A percentile compares a stretch with the other conserved stretches of the same genome.
phyloP scores from a whole-genome alignment of 495 filamentous ascomycete species.

The Ascodesmis nigricans region DNA sequence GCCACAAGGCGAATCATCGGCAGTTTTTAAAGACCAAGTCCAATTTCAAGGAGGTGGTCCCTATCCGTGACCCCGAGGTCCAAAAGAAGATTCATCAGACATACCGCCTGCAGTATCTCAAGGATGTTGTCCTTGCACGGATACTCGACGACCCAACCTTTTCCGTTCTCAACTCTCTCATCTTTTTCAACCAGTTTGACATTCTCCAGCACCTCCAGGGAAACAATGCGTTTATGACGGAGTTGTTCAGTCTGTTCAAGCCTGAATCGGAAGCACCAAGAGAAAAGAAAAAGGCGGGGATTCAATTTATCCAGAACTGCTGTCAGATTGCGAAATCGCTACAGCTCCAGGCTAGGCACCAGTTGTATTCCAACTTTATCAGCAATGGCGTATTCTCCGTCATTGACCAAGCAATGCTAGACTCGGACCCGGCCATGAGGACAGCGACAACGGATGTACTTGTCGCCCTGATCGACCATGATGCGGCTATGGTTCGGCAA shows the following conservation, averaged over 20 bases:
- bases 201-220: conserved; percentile 80
- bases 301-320: conserved; percentile 91
- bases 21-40: conserved; percentile 76
- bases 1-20: conserved; percentile 90
- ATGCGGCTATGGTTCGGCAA: conserved; percentile 74
- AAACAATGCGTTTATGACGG: conserved; percentile 53
- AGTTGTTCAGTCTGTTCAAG: conserved; percentile 78
- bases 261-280: conserved; percentile 33
- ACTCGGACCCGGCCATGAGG: conserved; percentile 60
- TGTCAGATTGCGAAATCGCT: conserved; percentile 86
- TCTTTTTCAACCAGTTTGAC: conserved; percentile 97
- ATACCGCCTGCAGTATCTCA: conserved; percentile 91
- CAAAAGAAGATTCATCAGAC: conserved; percentile 85
- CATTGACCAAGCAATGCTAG: conserved; percentile 75
- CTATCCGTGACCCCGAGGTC: conserved; percentile 58
- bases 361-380: conserved; percentile 76
- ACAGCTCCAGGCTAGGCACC: conserved; percentile 55
- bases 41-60: conserved; percentile 88
- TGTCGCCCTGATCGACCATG: conserved; percentile 86
- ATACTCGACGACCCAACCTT: conserved; percentile 97
- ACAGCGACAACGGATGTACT: conserved; percentile 88
- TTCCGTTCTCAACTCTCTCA: conserved; percentile 88
- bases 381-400: conserved; percentile 66
- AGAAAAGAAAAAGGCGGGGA: conserved; percentile 73
- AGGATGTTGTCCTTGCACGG: conserved; percentile 87